These are phyloP conservation scores for Blastobotrys arbuscula DNA, from an alignment of 1,139 yeast species.

Conservation along the genomic window DNA sequence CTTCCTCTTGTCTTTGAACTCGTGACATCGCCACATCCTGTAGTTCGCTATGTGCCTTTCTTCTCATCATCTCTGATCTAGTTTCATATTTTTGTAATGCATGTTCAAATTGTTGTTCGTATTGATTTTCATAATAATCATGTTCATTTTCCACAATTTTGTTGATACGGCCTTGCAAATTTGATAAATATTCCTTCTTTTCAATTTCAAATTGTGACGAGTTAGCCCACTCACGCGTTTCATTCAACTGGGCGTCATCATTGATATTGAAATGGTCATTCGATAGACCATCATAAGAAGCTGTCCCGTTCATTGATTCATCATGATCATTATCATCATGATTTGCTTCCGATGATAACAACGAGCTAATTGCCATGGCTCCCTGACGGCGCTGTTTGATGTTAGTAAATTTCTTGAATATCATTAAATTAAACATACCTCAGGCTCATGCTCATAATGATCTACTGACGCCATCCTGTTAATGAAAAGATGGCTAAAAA, in stretches of 20 bases:
- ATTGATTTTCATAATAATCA: constrained; percentile 16
- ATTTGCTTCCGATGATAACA: constrained; percentile 18
- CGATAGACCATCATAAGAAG: constrained; percentile 13
- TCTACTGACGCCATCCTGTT: constrained; percentile 8
- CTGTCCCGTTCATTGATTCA: not conserved
- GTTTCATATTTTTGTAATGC: constrained; percentile 17
- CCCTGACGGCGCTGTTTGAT: constrained; percentile 18
- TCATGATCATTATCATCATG: constrained; percentile 5
- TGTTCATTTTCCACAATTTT: constrained; percentile 15
- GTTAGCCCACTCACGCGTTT: constrained; percentile 18
- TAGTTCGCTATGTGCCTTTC: constrained; percentile 23
- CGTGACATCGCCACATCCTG: constrained; percentile 24
- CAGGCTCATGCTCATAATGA: not conserved
- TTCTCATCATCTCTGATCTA: constrained; percentile 22
- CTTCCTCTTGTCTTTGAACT: constrained; percentile 22
- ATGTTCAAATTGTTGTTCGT: constrained; percentile 8
- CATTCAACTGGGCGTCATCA: constrained; percentile 16
- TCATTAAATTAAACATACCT: not conserved
- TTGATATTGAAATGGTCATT: constrained; percentile 13
- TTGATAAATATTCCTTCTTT: constrained; percentile 21
- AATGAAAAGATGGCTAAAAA: too few relatives aligned
- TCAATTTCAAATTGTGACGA: constrained; percentile 20
- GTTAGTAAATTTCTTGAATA: not conserved
- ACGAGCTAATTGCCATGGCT: constrained; percentile 29
- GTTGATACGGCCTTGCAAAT: constrained; percentile 18